Percentiles rank a stretch among this genome's conserved stretches.
phyloP scores from a whole-genome alignment of 2,329 filamentous ascomycete genomes.

The Gremmenia infestans region DNA sequence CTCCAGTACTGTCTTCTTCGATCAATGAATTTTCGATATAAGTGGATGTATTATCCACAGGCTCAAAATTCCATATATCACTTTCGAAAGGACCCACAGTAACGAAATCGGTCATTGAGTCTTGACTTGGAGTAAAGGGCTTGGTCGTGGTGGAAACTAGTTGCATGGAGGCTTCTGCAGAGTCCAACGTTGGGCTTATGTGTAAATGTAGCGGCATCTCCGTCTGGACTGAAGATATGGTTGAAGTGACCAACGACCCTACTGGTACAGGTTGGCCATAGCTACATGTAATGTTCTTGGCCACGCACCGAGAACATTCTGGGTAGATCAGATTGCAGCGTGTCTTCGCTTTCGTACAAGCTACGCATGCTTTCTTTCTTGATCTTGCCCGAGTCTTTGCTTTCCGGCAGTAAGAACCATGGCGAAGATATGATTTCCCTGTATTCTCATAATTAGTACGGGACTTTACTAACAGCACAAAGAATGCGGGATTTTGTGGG shows the following conservation, averaged over 20 bases:
- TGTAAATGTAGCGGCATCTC: no score
- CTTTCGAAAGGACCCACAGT: not conserved
- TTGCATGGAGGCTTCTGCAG: not conserved
- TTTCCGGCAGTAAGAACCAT: conserved; percentile 17
- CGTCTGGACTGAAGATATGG: not conserved
- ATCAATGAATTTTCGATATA: not conserved
- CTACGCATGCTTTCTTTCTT: conserved; percentile 15
- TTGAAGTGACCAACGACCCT: no score
- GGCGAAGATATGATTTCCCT: conserved; percentile 17
- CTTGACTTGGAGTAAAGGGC: not conserved
- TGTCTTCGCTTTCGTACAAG: conserved; percentile 18
- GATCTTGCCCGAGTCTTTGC: conserved; percentile 6
- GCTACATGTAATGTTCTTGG: conserved; percentile 8
- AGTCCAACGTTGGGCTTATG: not conserved
- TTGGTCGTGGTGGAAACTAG: not conserved
- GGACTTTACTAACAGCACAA: not conserved
- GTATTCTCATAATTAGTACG: not conserved
- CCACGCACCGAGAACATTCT: conserved; percentile 15
- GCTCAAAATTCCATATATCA: not conserved
- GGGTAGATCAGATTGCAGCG: conserved; percentile 13
- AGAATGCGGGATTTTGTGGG: not conserved
- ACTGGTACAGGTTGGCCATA: not conserved
- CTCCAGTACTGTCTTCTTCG: not conserved
- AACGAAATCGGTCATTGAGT: not conserved
- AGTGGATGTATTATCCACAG: not conserved